Percentiles rank a stretch among this genome's conserved stretches.
Evolutionary conservation across 2,329 filamentous ascomycete species (phyloP).

Genomic region (Penicillium polonicum): DNA sequence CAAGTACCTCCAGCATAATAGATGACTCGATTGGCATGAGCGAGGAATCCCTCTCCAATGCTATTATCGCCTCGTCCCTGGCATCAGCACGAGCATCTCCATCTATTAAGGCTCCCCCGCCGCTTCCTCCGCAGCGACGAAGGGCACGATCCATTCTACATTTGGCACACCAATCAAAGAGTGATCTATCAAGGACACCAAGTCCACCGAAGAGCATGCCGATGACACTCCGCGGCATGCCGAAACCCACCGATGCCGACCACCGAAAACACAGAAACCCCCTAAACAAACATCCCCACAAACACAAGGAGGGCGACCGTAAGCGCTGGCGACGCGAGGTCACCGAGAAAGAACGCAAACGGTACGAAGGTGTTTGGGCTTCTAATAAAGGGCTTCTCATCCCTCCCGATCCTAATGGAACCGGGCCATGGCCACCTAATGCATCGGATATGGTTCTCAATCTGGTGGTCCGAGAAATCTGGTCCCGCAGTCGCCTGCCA

Average conservation of each 20-base stretch:
- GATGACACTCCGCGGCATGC: slow-evolving; percentile 43
- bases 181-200: slow-evolving; percentile 30
- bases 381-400: slow-evolving; percentile 48
- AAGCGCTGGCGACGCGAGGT: slow-evolving; percentile 47
- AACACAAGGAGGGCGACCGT: slow-evolving; percentile 50
- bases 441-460: slow-evolving; percentile 45
- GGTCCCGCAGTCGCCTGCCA: slow-evolving; percentile 48
- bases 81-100: slow-evolving; percentile 45
- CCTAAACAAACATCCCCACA: slow-evolving; percentile 48
- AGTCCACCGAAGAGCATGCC: slow-evolving; percentile 43
- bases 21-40: slow-evolving; percentile 28
- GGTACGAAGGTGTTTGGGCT: slow-evolving; percentile 53
- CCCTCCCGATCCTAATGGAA: slow-evolving; percentile 15
- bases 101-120: slow-evolving; percentile 37
- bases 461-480: slow-evolving; percentile 50
- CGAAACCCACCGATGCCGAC: slow-evolving; percentile 38
- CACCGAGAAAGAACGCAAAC: slow-evolving; percentile 47
- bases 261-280: slow-evolving; percentile 35
- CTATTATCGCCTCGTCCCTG: slow-evolving; percentile 49
- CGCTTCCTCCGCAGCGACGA: slow-evolving; percentile 41
- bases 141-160: slow-evolving; percentile 39
- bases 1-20: slow-evolving; percentile 26
- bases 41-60: slow-evolving; percentile 45
- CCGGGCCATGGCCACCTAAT: slow-evolving; percentile 22
- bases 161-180: slow-evolving; percentile 31